Evolutionary conservation across 345 rosid genomes (phyloP).

Genomic region (Citrus medica): DNA sequence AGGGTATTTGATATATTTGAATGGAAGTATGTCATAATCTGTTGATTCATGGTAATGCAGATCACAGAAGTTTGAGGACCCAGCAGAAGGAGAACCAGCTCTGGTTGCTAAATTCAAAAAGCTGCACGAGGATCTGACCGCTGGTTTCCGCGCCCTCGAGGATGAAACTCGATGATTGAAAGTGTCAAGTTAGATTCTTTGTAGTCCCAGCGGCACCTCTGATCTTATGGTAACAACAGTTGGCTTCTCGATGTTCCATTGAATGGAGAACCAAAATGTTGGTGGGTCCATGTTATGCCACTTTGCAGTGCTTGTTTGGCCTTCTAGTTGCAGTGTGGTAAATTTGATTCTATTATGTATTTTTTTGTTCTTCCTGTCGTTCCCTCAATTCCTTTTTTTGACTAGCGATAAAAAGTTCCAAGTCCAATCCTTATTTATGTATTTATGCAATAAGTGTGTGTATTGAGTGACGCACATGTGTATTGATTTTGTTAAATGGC

Average conservation of each 20-base stretch:
- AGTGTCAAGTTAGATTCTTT: background rate
- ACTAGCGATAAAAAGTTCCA: background rate
- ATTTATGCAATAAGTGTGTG: constrained; percentile 35
- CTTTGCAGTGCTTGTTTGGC: constrained; percentile 18
- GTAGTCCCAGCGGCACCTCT: background rate
- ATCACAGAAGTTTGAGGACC: constrained; percentile 98
- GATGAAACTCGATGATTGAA: constrained; percentile 82
- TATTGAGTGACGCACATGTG: background rate
- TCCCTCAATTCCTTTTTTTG: background rate
- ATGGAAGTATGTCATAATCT: constrained; percentile 1
- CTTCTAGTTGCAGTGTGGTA: constrained; percentile 14
- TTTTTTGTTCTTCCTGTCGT: background rate
- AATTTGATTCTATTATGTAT: background rate
- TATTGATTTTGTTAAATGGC: background rate
- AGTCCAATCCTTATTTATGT: constrained; percentile 14
- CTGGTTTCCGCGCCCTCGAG: constrained; percentile 96
- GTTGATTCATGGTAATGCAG: constrained; percentile 34
- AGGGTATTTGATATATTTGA: background rate
- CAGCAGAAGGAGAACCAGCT: constrained; percentile 93
- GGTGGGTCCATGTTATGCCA: constrained; percentile 10
- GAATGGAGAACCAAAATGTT: constrained; percentile 5
- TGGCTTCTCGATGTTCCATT: background rate
- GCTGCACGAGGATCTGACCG: constrained; percentile 78
- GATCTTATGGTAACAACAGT: background rate
- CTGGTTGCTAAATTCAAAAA: constrained; percentile 82